Conservation (phyloP, 768 basidiomycete species). For the Pilatotrama ljubarskyi region DNA sequence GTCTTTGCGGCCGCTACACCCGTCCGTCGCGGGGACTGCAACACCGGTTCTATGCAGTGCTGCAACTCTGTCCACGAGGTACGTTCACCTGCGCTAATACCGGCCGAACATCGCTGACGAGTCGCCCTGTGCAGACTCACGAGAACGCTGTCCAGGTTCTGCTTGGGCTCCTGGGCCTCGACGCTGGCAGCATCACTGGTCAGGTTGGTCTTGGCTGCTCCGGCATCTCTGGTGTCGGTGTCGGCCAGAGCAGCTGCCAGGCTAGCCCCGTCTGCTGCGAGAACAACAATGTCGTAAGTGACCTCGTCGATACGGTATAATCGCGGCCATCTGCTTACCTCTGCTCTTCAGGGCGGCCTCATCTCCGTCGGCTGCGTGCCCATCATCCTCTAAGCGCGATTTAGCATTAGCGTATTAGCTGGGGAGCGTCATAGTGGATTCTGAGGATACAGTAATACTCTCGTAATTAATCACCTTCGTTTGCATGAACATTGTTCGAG, state of each 20-base stretch:
- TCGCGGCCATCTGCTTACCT: not conserved
- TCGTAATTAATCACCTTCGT: not conserved
- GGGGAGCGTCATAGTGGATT: not conserved
- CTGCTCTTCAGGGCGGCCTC: constrained; percentile 8
- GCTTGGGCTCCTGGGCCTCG: constrained; percentile 26
- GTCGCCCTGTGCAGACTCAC: not conserved
- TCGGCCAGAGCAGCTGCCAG: constrained; percentile 16
- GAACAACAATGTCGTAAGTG: constrained; percentile 29
- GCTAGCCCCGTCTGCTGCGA: constrained; percentile 27
- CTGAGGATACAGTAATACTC: not conserved
- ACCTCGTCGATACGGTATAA: too few species aligned
- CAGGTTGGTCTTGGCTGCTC: constrained; percentile 28
- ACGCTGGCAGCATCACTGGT: constrained; percentile 18
- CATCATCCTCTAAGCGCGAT: constrained; percentile 16
- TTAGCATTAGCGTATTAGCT: too few species aligned
- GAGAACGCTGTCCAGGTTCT: constrained; percentile 14
- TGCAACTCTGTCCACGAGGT: constrained; percentile 18
- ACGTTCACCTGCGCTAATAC: not conserved
- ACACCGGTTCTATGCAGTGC: constrained; percentile 20
- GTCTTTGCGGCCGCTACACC: constrained; percentile 16
- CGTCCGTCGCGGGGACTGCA: constrained; percentile 17
- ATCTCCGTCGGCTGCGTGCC: constrained; percentile 21
- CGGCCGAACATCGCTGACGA: not conserved
- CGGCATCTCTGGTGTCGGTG: constrained; percentile 24
- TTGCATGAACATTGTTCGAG: too few species aligned